Evolutionary conservation across 208 protist genomes (phyloP).

Genomic region (Leishmania gerbilli): DNA sequence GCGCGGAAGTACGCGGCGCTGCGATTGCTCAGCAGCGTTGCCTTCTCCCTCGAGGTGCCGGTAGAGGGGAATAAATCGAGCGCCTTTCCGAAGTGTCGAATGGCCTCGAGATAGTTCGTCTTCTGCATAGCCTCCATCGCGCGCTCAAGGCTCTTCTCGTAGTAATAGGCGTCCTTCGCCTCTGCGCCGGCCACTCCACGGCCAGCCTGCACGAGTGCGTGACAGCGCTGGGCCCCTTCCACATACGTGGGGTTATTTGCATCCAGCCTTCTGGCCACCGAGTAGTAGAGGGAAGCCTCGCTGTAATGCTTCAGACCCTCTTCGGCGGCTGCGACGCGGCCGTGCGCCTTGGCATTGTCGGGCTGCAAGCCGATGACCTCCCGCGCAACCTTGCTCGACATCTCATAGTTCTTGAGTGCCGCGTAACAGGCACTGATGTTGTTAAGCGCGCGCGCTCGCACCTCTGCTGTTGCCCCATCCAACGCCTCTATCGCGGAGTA

Average conservation of each 20-base stretch:
- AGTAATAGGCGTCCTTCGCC: slow-evolving; percentile 70
- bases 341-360: slow-evolving; percentile 54
- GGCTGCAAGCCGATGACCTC: slow-evolving; percentile 55
- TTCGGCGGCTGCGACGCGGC: slow-evolving; percentile 65
- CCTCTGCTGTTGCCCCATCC: slow-evolving; percentile 11
- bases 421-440: slow-evolving; percentile 88
- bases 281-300: slow-evolving; percentile 48
- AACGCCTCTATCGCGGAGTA: slow-evolving; percentile 49
- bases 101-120: slow-evolving; percentile 65
- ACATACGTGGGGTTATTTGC: slow-evolving; percentile 34
- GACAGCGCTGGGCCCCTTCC: slow-evolving; percentile 38
- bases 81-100: slow-evolving; percentile 80
- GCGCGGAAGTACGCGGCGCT: slow-evolving; percentile 70
- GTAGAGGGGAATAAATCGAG: slow-evolving; percentile 51
- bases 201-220: slow-evolving; percentile 42
- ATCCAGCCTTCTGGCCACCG: slow-evolving; percentile 39
- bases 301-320: slow-evolving; percentile 77
- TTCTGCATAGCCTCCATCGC: slow-evolving; percentile 73
- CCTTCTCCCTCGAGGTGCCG: slow-evolving; percentile 38
- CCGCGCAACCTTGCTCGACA: slow-evolving; percentile 51
- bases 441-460: slow-evolving; percentile 66
- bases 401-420: slow-evolving; percentile 52
- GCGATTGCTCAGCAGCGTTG: slow-evolving; percentile 70
- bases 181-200: slow-evolving; percentile 45
- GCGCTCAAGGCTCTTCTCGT: slow-evolving; percentile 67